phyloP scores from a whole-genome alignment of 345 rosid species.

The Cardamine chenopodiifolia region DNA sequence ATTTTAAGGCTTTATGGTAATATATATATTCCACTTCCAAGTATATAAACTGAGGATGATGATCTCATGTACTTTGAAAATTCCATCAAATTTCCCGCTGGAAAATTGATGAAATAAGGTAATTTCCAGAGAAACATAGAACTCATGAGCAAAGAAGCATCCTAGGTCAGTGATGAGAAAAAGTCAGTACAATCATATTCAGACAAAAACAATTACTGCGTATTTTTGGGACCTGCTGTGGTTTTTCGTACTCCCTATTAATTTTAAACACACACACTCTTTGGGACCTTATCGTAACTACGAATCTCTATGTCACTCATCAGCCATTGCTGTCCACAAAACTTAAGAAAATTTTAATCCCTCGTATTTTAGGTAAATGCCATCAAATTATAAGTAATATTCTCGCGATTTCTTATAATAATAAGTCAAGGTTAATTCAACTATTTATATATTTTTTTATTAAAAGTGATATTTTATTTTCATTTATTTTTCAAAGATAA shows the following conservation, averaged over 20 bases:
- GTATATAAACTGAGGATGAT: background rate
- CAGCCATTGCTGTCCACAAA: constrained; percentile 24
- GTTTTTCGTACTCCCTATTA: background rate
- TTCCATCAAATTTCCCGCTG: background rate
- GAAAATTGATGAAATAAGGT: no score
- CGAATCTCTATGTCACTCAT: constrained; percentile 31
- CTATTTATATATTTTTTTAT: background rate
- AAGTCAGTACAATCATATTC: constrained; percentile 14
- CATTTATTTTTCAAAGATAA: background rate
- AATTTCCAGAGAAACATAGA: background rate
- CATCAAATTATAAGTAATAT: background rate
- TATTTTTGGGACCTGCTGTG: constrained; percentile 20
- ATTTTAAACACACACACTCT: constrained; percentile 10
- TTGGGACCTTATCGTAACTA: constrained; percentile 25
- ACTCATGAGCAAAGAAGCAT: background rate
- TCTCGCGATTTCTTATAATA: background rate
- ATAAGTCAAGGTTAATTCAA: background rate
- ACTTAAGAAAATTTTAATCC: background rate
- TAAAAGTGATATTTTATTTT: background rate
- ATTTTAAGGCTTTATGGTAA: no score
- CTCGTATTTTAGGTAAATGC: background rate
- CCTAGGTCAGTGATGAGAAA: background rate
- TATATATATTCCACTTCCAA: no score
- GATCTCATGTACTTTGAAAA: background rate
- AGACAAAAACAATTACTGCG: constrained; percentile 18